Base-by-base conservation (phyloP, 1,284 basidiomycete species). In the Mrakiaceae sp. region DNA sequence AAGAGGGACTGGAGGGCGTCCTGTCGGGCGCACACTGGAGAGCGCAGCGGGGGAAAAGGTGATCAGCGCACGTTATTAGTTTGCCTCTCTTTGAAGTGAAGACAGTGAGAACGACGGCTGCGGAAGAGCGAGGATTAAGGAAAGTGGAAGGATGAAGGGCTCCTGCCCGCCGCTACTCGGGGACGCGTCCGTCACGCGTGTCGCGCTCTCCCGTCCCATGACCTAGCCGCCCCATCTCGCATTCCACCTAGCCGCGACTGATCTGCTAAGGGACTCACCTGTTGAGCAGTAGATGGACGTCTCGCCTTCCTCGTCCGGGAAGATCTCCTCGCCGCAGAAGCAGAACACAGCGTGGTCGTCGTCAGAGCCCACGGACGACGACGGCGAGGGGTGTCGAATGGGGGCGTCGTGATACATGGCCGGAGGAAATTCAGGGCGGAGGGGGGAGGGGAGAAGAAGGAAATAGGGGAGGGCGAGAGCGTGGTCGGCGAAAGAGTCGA, bases 321-420 rank as follows among this genome's bases (percentile, higher is more conserved):
- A 53, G 48, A 60, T 54, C 64, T 66, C 64, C 44, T 62, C 43
- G 16, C 64, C 64, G 12, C 64, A 66, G 57, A 62, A 66, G 52
- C 64, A 66, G 39, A 66, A 66, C 49, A 60, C 46, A 16, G 60
- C 64, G n/a, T 54, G 43, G 39, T 59, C 57, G 27, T 27, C 27
- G 27, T 27, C 27, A 27, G 27, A 27, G 27, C 27, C 27, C 27
- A 27, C 27, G 27, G 27, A 27, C 27, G 27, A 27, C 27, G 27
- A 27, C 27, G 27, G 27, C 27, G 27, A 27, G 27, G 27, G 27
- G 27, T 27, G 27, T 27, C 27, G 27, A 27, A 27, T 27, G 27
- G 27, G 27, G 27, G 27, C 27, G 27, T 27, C 27, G 27, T 27
- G 27, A 27, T 27, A 27, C 27, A 27, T 27, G 27, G 27, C 27